These are phyloP conservation scores for Pleoardoris graminearum DNA, from an alignment of 2,329 filamentous ascomycete species.

Conservation along the genomic window DNA sequence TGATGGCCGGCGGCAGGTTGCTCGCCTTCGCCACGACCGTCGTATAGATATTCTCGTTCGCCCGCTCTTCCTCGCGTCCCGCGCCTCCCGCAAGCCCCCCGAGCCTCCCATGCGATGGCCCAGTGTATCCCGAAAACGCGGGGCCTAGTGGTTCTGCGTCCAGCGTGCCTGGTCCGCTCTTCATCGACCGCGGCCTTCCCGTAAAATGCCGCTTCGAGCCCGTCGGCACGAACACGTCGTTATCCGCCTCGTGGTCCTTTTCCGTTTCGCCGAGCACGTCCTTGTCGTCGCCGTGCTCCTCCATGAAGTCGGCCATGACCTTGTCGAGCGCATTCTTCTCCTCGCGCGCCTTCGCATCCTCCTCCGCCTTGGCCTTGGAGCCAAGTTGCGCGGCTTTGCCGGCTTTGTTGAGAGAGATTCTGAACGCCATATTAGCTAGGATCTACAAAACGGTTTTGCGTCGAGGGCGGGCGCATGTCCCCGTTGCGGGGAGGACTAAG, in stretches of 20 bases:
- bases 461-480: neutral
- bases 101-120: constrained; percentile 22
- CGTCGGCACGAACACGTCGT: constrained; percentile 33
- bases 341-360: constrained; percentile 36
- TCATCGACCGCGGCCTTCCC: constrained; percentile 32
- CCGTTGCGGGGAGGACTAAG: neutral
- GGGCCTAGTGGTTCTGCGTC: constrained; percentile 11
- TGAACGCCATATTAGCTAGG: constrained; percentile 31
- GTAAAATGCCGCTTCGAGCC: constrained; percentile 38
- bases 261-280: constrained; percentile 30
- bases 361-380: constrained; percentile 35
- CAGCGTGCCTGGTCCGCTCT: constrained; percentile 41
- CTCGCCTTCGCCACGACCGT: constrained; percentile 38
- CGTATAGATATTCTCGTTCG: constrained; percentile 31
- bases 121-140: constrained; percentile 13
- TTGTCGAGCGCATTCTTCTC: constrained; percentile 37
- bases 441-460: neutral
- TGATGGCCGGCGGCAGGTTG: constrained; percentile 36
- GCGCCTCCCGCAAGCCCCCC: constrained; percentile 18
- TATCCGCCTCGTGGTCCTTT: constrained; percentile 22
- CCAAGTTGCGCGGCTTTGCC: constrained; percentile 28
- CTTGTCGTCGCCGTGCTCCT: constrained; percentile 33
- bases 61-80: constrained; percentile 19
- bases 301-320: constrained; percentile 37
- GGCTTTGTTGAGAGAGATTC: constrained; percentile 34